Conservation (phyloP, 495 filamentous ascomycete species). For the Tirmania nivea region DNA sequence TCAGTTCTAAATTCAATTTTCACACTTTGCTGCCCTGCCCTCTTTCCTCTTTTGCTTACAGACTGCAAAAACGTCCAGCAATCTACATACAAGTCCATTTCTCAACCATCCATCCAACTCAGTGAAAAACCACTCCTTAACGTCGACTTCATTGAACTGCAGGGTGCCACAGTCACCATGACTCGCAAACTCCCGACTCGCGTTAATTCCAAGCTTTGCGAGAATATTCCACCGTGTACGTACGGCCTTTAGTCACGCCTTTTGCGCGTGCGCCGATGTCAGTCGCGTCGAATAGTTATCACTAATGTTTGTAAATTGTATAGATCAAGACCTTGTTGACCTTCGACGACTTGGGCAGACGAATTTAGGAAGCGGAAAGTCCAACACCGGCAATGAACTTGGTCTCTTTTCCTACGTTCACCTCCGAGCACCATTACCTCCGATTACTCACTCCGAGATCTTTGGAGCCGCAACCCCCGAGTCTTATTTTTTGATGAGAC, state of each 20-base stretch:
- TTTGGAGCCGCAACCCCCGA: conserved; percentile 60
- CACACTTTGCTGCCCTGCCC: too few relatives aligned
- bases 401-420: conserved; percentile 91
- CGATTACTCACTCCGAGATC: conserved; percentile 72
- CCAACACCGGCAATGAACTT: conserved; percentile 36
- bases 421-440: conserved; percentile 71
- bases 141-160: conserved; percentile 4
- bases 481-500: conserved; percentile 93
- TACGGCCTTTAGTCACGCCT: conserved; percentile 10
- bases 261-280: conserved; percentile 8
- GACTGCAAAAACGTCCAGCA: too few relatives aligned
- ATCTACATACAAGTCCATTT: too few relatives aligned
- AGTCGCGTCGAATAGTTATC: conserved; percentile 4
- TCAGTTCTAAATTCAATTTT: too few relatives aligned
- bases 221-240: conserved; percentile 45
- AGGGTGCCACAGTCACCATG: conserved; percentile 13
- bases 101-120: too few relatives aligned
- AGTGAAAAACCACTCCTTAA: background rate
- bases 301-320: conserved; percentile 8
- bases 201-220: conserved; percentile 46
- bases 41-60: too few relatives aligned
- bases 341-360: conserved; percentile 83
- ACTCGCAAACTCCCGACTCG: conserved; percentile 16
- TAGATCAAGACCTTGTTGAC: conserved; percentile 63
- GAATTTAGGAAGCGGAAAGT: conserved; percentile 50